Conservation (phyloP, 2,329 filamentous ascomycete genomes). For the Fusarium paranaense region DNA sequence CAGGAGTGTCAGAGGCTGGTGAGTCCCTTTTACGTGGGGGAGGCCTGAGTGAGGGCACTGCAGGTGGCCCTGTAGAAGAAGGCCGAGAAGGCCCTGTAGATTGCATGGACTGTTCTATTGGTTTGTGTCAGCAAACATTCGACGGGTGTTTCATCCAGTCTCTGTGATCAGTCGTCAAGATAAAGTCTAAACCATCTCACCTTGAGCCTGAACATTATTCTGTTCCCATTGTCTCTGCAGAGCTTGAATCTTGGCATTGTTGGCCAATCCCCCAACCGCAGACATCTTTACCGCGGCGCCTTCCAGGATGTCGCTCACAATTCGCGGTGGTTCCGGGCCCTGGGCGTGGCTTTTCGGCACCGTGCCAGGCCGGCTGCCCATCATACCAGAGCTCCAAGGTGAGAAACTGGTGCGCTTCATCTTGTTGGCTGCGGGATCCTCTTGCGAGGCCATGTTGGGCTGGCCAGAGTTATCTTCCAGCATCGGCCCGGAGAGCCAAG, state of each 20-base stretch:
- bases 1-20: constrained; percentile 4
- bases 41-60: neutral
- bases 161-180: neutral
- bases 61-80: constrained; percentile 10
- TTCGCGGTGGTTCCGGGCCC: constrained; percentile 22
- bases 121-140: neutral
- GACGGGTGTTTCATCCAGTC: neutral
- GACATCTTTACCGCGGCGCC: constrained; percentile 6
- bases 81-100: constrained; percentile 11
- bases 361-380: constrained; percentile 8
- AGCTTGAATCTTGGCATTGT: constrained; percentile 41
- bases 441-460: constrained; percentile 10
- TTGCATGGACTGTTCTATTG: constrained; percentile 8
- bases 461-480: neutral
- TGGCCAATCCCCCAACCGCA: constrained; percentile 12
- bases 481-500: constrained; percentile 6
- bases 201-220: neutral
- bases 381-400: constrained; percentile 30
- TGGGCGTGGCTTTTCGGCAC: neutral
- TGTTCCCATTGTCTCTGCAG: constrained; percentile 48
- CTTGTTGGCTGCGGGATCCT: constrained; percentile 13
- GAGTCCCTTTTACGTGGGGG: constrained; percentile 28
- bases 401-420: constrained; percentile 31
- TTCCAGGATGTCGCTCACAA: constrained; percentile 41
- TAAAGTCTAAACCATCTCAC: constrained; percentile 1